Base-by-base conservation (phyloP, 1,284 basidiomycete genomes). In the Pseudozyma sp. region DNA sequence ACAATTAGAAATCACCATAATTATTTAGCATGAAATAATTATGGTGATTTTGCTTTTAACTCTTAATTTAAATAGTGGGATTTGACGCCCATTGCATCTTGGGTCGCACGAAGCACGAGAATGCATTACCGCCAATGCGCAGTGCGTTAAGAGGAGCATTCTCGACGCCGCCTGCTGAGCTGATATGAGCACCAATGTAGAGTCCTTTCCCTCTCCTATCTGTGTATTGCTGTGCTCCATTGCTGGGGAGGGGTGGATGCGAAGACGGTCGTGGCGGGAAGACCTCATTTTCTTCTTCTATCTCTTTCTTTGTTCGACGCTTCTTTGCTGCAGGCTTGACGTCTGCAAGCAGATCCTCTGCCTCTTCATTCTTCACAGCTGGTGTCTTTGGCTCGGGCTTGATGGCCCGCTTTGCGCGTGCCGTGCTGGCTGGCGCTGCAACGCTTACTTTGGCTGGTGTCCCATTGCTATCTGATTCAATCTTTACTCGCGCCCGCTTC, bases 21-120 rank as follows among this genome's bases (percentile, higher is more conserved):
- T n/a, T n/a, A n/a, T n/a, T n/a, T 31, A 31, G 25, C 25, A 31
- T 31, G 25, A 31, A n/a, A n/a, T n/a, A n/a, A n/a, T n/a, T n/a
- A n/a, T n/a, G n/a, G n/a, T n/a, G n/a, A n/a, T n/a, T n/a, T n/a
- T n/a, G n/a, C n/a, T n/a, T n/a, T n/a, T n/a, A n/a, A n/a, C n/a
- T n/a, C n/a, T n/a, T n/a, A n/a, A n/a, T n/a, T n/a, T n/a, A n/a
- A n/a, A n/a, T n/a, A n/a, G n/a, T 86, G 1, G 89, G 85, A 9
- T 90, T 89, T 2, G 90, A 90, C 21, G 86, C 87, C 93, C 93
- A 94, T 85, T 91, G 91, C 43, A 92, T 87, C 76, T 94, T 93
- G 0, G 91, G 91, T 85, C 94, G 94, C 43, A 94, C 86, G 78
- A 95, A 95, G 19, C 94, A 87, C 0, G 92, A 93, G 75, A 95